These are phyloP conservation scores for Candida railenensis DNA, from an alignment of 805 yeast genomes.

Conservation along the genomic window DNA sequence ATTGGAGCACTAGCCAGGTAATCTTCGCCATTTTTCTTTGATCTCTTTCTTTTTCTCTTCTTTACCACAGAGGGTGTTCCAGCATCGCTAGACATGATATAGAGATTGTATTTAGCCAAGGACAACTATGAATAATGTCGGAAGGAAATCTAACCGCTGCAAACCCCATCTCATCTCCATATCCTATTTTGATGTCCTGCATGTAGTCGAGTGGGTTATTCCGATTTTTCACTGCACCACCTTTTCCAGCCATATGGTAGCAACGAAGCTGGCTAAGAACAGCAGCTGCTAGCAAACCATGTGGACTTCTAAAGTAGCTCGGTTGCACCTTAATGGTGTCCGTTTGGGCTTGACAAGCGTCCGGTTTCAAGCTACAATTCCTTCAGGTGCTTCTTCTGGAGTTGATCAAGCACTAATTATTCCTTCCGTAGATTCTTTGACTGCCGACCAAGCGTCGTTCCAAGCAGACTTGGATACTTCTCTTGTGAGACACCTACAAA, in stretches of 20 bases:
- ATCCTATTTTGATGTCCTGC: background rate
- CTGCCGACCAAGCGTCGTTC: conserved; percentile 14
- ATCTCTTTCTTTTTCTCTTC: background rate
- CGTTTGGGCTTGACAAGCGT: background rate
- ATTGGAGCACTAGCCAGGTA: background rate
- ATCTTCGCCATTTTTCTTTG: background rate
- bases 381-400: background rate
- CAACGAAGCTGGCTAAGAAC: too few species aligned
- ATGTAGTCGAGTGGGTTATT: background rate
- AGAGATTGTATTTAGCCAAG: too few species aligned
- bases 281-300: background rate
- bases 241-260: too few species aligned
- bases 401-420: conserved; percentile 23
- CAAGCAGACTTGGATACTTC: conserved; percentile 25
- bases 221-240: background rate
- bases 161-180: background rate
- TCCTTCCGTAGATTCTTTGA: conserved; percentile 32
- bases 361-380: background rate
- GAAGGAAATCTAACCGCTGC: too few species aligned
- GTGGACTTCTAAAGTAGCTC: background rate
- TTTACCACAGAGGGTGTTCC: background rate
- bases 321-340: background rate
- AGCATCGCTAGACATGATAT: conserved; percentile 1
- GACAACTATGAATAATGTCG: too few species aligned
- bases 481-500: conserved; percentile 35